Base-by-base conservation (phyloP, 2,329 filamentous ascomycete genomes). In the Dissoconium aciculare region DNA sequence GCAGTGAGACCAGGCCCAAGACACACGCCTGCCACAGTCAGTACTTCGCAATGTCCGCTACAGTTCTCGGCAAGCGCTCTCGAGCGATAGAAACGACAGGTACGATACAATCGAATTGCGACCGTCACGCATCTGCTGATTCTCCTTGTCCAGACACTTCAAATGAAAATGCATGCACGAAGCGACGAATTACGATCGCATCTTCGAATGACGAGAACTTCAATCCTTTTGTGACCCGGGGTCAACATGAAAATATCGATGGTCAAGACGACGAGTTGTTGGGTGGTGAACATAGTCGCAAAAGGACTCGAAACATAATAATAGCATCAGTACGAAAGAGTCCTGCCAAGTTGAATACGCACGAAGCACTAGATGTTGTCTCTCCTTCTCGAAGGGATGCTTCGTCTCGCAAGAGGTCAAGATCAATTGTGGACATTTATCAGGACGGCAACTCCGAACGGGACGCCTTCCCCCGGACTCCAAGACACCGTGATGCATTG, bases 401-500 rank as follows among this genome's bases (percentile, higher is more conserved):
- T n/a, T 55, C 57, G 15, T 58, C 57, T 37, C 55, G 57, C 38
- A 54, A 51, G 28, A 46, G 51, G 28, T 54, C 53, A 9, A 59
- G 62, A 43, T 37, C 50, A 17, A 41, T 51, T 21, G 50, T 56
- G 37, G 16, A 54, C 49, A 32, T 56, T 47, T 24, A 51, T 12
- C 54, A 63, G 37, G 54, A 58, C 27, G 35, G 41, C 21, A 59
- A 59, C 44, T 37, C 43, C 21, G 44, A 49, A 13, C 35, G 28
- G 34, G 36, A 14, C 32, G 17, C 43, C 5, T 58, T 75, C 2
- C 81, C 81, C 1, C 71, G 71, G 13, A 85, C 81, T 8, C 75
- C 80, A 15, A 69, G 82, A 43, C 79, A 83, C 50, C 72, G 79
- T 54, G 78, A 94, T 71, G 82, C 70, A 28, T 66, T 87, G 36